Percentiles rank a stretch among this genome's conserved stretches.
Conservation (phyloP, 225 moss, liverwort and hornwort genomes). For the Marchantia paleacea region DNA sequence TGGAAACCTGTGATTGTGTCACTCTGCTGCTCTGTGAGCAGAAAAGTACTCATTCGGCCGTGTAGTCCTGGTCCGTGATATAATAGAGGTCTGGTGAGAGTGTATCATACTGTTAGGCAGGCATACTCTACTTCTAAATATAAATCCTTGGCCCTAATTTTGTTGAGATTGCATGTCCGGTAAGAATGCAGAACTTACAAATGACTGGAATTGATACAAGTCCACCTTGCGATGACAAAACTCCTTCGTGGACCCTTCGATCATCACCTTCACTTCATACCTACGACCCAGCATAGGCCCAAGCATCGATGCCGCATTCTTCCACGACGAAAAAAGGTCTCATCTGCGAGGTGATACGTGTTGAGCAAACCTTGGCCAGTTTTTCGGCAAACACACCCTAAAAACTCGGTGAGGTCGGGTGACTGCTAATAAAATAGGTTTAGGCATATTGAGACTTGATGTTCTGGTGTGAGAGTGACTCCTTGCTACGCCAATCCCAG, state of each 20-base stretch:
- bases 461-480: background rate
- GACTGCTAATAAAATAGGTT: background rate
- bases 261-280: constrained; percentile 5
- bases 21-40: too few relatives aligned
- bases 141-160: too few relatives aligned
- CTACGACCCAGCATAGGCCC: background rate
- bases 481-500: background rate
- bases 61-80: too few relatives aligned
- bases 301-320: background rate
- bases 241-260: background rate
- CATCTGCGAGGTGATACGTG: background rate
- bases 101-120: too few relatives aligned
- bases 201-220: background rate
- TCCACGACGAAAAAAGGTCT: background rate
- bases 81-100: too few relatives aligned
- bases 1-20: too few relatives aligned
- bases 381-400: background rate
- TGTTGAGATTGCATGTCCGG: too few relatives aligned
- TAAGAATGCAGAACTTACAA: background rate
- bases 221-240: background rate
- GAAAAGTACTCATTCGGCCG: too few relatives aligned
- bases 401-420: background rate
- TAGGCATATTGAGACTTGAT: background rate
- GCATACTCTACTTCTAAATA: too few relatives aligned
- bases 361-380: background rate